A percentile compares a stretch with the other conserved stretches of the same genome.
Conservation (phyloP, 805 yeast genomes). For the Scheffersomyces ergatensis region DNA sequence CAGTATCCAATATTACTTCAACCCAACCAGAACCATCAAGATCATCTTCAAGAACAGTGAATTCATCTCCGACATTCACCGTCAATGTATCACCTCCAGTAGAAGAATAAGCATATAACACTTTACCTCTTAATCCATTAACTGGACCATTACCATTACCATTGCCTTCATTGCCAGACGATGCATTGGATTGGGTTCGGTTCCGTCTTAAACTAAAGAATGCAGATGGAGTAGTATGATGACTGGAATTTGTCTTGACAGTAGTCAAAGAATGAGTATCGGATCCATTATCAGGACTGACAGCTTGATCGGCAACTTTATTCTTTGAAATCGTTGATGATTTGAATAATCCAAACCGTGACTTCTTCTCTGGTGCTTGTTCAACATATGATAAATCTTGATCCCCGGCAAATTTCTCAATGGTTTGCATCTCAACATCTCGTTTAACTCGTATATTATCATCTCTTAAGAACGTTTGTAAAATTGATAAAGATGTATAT, state of each 20-base stretch:
- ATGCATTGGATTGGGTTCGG: conserved; percentile 23
- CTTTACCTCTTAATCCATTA: conserved; percentile 6
- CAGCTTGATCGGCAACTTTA: conserved; percentile 2
- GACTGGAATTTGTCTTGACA: conserved; percentile 26
- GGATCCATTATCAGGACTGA: conserved; percentile 11
- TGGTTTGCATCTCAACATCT: conserved; percentile 88
- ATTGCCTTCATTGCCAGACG: conserved; percentile 10
- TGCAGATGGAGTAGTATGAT: conserved; percentile 28
- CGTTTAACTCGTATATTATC: conserved; percentile 72
- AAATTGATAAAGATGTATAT: conserved; percentile 46
- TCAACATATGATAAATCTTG: conserved; percentile 62
- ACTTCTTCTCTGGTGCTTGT: conserved; percentile 51
- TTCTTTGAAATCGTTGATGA: conserved; percentile 3
- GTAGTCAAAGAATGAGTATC: conserved; percentile 36
- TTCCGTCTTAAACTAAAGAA: conserved; percentile 36
- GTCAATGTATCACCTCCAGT: background rate
- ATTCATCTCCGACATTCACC: conserved; percentile 8
- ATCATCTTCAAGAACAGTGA: conserved; percentile 56
- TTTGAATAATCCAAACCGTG: conserved; percentile 55
- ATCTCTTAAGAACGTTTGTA: conserved; percentile 64
- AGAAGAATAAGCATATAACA: conserved; percentile 55
- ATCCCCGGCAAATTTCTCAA: conserved; percentile 80
- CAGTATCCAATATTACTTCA: conserved; percentile 42
- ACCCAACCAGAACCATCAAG: conserved; percentile 96
- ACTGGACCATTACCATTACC: background rate